phyloP scores from a whole-genome alignment of 768 basidiomycete genomes.

The Galerina marginata region DNA sequence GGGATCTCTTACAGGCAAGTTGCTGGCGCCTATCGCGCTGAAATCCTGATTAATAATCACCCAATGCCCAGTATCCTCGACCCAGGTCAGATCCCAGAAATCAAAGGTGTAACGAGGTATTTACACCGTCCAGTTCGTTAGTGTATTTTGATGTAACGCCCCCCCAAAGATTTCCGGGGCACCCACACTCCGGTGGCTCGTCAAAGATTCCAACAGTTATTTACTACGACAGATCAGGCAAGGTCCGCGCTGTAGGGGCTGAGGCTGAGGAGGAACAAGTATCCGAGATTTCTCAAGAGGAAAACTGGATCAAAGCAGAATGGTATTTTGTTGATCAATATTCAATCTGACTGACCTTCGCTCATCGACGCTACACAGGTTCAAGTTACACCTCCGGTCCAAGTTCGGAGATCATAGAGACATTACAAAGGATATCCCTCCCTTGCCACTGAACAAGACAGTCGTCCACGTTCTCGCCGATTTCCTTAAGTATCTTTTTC shows the following conservation, averaged over 20 bases:
- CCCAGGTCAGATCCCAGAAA: slow-evolving; percentile 38
- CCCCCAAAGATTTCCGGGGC: slow-evolving; percentile 47
- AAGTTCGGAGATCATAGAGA: slow-evolving; percentile 13
- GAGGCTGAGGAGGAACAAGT: slow-evolving; percentile 47
- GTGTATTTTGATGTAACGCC: background rate
- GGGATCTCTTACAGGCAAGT: background rate
- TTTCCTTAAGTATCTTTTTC: background rate
- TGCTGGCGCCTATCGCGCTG: background rate
- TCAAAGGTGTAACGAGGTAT: slow-evolving; percentile 29
- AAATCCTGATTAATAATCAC: background rate
- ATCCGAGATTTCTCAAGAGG: slow-evolving; percentile 44
- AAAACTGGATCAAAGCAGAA: slow-evolving; percentile 52
- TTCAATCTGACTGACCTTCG: too few species aligned
- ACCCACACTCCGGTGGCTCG: slow-evolving; percentile 47
- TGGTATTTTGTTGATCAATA: slow-evolving; percentile 36
- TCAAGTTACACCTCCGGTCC: slow-evolving; percentile 20
- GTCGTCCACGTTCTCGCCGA: slow-evolving; percentile 46
- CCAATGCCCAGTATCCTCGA: slow-evolving; percentile 36
- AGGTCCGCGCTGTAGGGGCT: too few species aligned
- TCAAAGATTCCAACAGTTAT: slow-evolving; percentile 37
- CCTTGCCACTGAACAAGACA: slow-evolving; percentile 31
- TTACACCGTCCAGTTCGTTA: too few species aligned
- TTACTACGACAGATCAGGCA: slow-evolving; percentile 37
- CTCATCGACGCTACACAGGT: slow-evolving; percentile 25
- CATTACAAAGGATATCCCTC: slow-evolving; percentile 34